Conservation (phyloP, 148 eudicot genomes). For the Persicaria maculosa region DNA sequence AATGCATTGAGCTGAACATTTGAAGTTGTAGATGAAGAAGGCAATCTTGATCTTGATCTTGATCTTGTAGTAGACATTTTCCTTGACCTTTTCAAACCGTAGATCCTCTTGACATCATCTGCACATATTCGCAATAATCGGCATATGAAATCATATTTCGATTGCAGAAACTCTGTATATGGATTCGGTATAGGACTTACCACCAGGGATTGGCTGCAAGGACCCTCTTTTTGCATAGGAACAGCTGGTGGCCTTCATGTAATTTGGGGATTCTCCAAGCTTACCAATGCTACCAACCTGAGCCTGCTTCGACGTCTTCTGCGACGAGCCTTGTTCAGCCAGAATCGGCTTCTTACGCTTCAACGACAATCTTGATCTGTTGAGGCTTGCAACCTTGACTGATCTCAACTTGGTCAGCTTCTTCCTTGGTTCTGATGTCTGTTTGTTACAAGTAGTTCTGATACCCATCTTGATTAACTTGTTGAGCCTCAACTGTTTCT, state of each 20-base stretch:
- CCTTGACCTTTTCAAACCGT: constrained; percentile 20
- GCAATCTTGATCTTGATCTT: constrained; percentile 29
- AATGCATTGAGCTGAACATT: constrained; percentile 8
- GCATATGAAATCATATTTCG: constrained; percentile 10
- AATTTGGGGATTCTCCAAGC: constrained; percentile 28
- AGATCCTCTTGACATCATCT: constrained; percentile 22
- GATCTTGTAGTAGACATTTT: constrained; percentile 24
- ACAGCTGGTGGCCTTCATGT: constrained; percentile 38
- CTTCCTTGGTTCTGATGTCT: constrained; percentile 1
- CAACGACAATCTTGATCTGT: constrained; percentile 31
- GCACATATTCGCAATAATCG: background rate
- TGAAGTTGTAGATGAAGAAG: constrained; percentile 14
- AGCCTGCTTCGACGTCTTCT: constrained; percentile 17
- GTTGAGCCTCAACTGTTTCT: background rate
- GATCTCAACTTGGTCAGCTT: constrained; percentile 12
- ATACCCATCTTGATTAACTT: background rate
- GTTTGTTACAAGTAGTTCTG: background rate
- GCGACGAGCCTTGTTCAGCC: constrained; percentile 1
- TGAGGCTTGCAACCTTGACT: constrained; percentile 16
- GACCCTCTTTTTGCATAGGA: constrained; percentile 38
- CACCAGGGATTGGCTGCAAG: constrained; percentile 22
- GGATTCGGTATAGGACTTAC: too few relatives aligned
- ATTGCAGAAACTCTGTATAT: background rate
- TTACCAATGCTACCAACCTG: background rate
- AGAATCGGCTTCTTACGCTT: constrained; percentile 23